Evolutionary conservation across 2,329 filamentous ascomycete genomes (phyloP).

Genomic region (Pseudopyrenochaeta lycopersici): DNA sequence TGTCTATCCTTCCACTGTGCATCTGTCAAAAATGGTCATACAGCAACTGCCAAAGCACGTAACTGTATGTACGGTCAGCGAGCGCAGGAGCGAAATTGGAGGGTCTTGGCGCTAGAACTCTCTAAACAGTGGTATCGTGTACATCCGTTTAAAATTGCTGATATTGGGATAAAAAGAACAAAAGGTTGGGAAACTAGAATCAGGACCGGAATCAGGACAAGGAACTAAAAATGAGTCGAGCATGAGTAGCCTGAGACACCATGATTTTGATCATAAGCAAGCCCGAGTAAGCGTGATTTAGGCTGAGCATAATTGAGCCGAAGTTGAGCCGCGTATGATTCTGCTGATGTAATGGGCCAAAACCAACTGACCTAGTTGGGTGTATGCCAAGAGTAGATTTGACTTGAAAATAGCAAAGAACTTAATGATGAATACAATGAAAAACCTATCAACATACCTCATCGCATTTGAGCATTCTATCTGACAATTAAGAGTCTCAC

Average conservation of each 20-base stretch:
- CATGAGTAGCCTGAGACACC: conserved; percentile 11
- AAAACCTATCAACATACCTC: too few species aligned
- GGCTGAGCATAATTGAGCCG: neutral
- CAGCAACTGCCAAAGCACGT: conserved; percentile 8
- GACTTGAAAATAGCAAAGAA: conserved; percentile 4
- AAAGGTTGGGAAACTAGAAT: conserved; percentile 9
- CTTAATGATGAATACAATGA: too few species aligned
- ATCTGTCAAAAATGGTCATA: conserved; percentile 1
- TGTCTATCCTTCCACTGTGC: conserved; percentile 3
- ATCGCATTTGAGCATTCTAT: too few species aligned
- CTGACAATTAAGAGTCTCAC: too few species aligned
- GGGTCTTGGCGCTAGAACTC: conserved; percentile 7
- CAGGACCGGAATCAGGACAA: conserved; percentile 5
- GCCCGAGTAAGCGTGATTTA: conserved; percentile 5
- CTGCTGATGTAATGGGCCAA: neutral
- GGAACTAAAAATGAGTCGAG: conserved; percentile 5
- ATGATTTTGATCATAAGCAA: conserved; percentile 8
- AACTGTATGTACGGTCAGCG: conserved; percentile 8
- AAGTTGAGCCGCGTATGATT: neutral
- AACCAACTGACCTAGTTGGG: neutral
- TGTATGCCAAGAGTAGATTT: neutral
- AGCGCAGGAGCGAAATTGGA: conserved; percentile 3
- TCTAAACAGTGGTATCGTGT: neutral
- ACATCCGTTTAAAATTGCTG: conserved; percentile 11
- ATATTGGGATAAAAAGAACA: conserved; percentile 4